Conservation (phyloP, 768 basidiomycete species). For the Agrocybe praecox region DNA sequence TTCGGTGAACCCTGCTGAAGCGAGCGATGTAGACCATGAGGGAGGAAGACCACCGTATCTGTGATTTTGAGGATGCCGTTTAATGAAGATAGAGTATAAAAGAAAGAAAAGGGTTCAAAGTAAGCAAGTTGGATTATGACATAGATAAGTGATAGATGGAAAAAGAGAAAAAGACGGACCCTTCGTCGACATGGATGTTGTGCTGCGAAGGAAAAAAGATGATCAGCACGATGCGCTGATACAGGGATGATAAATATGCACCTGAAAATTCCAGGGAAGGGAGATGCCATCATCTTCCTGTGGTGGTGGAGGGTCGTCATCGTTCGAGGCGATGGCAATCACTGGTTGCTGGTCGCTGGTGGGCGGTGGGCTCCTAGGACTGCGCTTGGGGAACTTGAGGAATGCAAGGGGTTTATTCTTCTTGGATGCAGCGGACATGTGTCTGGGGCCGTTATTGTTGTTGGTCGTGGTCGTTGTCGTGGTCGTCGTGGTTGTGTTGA, state of each 20-base stretch:
- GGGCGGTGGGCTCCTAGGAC: constrained; percentile 30
- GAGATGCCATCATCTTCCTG: constrained; percentile 65
- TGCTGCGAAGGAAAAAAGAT: constrained; percentile 60
- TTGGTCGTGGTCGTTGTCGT: too few species aligned
- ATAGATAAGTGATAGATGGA: background rate
- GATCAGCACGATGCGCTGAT: background rate
- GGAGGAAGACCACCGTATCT: constrained; percentile 55
- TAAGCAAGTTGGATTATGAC: background rate
- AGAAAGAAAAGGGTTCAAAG: background rate
- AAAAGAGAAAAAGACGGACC: constrained; percentile 38
- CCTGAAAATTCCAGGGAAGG: constrained; percentile 77
- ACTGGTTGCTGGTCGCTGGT: constrained; percentile 8
- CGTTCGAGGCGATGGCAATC: constrained; percentile 10
- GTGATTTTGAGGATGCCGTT: background rate
- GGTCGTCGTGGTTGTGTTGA: background rate
- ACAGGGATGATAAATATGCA: constrained; percentile 27
- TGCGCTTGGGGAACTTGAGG: constrained; percentile 43
- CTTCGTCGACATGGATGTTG: constrained; percentile 80
- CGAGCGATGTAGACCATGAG: constrained; percentile 67
- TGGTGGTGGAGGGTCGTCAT: constrained; percentile 26
- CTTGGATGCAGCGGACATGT: constrained; percentile 24
- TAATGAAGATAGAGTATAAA: constrained; percentile 1
- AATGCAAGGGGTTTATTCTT: constrained; percentile 42
- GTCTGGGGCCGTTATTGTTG: background rate
- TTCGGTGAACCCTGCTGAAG: constrained; percentile 63